A percentile compares a stretch with the other conserved stretches of the same genome.
These are phyloP conservation scores for Verticillium dahliae DNA, from an alignment of 2,329 filamentous ascomycete genomes.

Conservation along the genomic window DNA sequence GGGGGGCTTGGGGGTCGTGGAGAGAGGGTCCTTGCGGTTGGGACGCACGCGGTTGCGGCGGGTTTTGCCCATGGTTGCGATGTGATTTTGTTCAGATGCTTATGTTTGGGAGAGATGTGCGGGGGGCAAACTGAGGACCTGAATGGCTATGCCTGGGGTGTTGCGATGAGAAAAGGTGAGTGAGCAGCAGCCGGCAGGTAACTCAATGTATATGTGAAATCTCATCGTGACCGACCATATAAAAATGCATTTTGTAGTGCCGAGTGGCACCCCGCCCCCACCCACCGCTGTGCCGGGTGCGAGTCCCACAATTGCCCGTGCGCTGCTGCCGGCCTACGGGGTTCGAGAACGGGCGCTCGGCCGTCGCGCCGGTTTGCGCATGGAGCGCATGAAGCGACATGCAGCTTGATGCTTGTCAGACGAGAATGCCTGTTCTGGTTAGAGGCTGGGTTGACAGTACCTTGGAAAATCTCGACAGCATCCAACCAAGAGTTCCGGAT, in stretches of 20 bases:
- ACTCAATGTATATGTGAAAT: background rate
- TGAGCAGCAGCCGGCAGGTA: too few species aligned
- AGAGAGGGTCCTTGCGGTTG: slow-evolving; percentile 46
- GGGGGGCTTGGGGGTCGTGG: slow-evolving; percentile 53
- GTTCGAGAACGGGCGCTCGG: background rate
- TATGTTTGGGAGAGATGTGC: background rate
- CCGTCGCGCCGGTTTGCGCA: background rate
- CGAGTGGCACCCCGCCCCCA: background rate
- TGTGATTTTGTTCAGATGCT: background rate
- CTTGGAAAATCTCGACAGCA: too few species aligned
- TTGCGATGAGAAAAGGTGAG: too few species aligned
- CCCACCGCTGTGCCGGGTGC: background rate
- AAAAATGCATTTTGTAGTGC: background rate
- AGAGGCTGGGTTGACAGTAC: too few species aligned
- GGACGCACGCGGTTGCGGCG: slow-evolving; percentile 44
- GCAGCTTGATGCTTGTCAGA: too few species aligned
- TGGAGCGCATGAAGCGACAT: too few species aligned
- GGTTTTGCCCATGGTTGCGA: slow-evolving; percentile 49
- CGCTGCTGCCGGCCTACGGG: background rate
- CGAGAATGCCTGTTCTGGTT: too few species aligned
- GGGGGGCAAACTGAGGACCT: too few species aligned
- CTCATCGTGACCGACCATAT: background rate
- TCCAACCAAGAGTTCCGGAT: too few species aligned
- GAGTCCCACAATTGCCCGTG: background rate
- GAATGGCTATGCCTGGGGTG: too few species aligned